phyloP scores from a whole-genome alignment of 768 basidiomycete genomes.

The Leucocoprinus sp. region DNA sequence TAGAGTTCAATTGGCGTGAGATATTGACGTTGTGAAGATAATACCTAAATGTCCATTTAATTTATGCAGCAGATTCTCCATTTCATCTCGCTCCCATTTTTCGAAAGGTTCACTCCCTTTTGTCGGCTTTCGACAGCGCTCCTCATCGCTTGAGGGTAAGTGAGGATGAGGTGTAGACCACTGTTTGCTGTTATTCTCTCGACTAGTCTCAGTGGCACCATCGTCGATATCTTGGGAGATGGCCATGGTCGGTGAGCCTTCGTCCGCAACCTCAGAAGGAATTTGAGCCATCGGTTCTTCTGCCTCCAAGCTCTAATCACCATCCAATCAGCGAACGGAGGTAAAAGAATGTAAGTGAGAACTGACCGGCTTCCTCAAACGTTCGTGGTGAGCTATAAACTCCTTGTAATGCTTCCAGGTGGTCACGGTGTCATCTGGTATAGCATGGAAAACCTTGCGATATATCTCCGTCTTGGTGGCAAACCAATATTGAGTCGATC shows the following conservation, averaged over 20 bases:
- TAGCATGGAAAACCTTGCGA: constrained; percentile 88
- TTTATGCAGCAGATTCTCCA: constrained; percentile 75
- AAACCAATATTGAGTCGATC: constrained; percentile 12
- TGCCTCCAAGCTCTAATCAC: constrained; percentile 34
- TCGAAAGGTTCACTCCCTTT: constrained; percentile 66
- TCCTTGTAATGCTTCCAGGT: constrained; percentile 97
- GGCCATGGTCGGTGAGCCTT: constrained; percentile 17
- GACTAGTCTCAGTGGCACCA: constrained; percentile 21
- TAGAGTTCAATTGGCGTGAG: constrained; percentile 4
- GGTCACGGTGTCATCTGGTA: constrained; percentile 87
- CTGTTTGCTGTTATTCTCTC: constrained; percentile 22
- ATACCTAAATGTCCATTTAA: constrained; percentile 82
- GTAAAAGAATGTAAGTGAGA: not conserved
- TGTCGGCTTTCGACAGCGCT: constrained; percentile 26
- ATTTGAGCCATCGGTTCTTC: constrained; percentile 44
- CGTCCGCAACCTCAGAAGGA: constrained; percentile 50
- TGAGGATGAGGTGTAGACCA: constrained; percentile 12
- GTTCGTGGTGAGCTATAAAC: constrained; percentile 69
- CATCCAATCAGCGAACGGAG: not conserved
- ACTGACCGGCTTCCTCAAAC: constrained; percentile 60
- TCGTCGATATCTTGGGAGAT: constrained; percentile 21
- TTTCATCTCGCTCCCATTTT: constrained; percentile 78
- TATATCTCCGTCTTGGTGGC: constrained; percentile 79
- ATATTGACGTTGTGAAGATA: constrained; percentile 15
- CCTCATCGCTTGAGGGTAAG: constrained; percentile 20